A percentile compares a stretch with the other conserved stretches of the same genome.
Evolutionary conservation across 2,329 filamentous ascomycete species (phyloP).

Genomic region (Neonectria sp.): DNA sequence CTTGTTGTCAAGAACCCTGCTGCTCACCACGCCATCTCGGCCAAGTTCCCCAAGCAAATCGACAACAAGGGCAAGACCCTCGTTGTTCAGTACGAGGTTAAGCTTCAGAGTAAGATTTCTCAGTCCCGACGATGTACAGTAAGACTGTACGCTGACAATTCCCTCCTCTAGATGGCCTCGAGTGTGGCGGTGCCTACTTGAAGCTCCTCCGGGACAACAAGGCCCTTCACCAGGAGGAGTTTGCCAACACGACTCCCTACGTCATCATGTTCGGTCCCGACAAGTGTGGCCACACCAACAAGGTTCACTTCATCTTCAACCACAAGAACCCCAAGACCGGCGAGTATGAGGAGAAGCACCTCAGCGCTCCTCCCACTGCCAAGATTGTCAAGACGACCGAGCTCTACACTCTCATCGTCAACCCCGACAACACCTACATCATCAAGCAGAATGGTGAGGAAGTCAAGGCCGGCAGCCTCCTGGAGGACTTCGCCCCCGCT

Average conservation of each 20-base stretch:
- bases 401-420: constrained; percentile 96
- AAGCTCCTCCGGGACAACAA: constrained; percentile 99
- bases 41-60: constrained; percentile 97
- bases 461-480: constrained; percentile 89
- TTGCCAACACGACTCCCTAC: constrained; percentile 97
- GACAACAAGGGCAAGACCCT: constrained; percentile 98
- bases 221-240: constrained; percentile 96
- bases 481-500: constrained; percentile 93
- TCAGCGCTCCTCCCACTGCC: constrained; percentile 85
- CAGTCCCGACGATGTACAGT: neutral
- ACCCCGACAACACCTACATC: constrained; percentile 95
- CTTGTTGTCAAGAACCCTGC: constrained; percentile 98
- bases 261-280: constrained; percentile 99
- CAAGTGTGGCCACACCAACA: constrained; percentile 99
- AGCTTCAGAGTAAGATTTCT: constrained; percentile 87
- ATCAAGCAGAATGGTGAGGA: constrained; percentile 93
- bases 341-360: constrained; percentile 99
- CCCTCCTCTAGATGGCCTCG: constrained; percentile 80
- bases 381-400: constrained; percentile 92
- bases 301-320: constrained; percentile 99
- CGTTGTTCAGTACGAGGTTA: constrained; percentile 99
- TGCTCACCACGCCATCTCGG: constrained; percentile 98
- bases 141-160: constrained; percentile 49
- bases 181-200: constrained; percentile 98
- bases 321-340: constrained; percentile 99